Evolutionary conservation across 2,329 filamentous ascomycete genomes (phyloP), one percentile per base, ranked within the genome.

Genomic region (Plenodomus biglobosus): DNA sequence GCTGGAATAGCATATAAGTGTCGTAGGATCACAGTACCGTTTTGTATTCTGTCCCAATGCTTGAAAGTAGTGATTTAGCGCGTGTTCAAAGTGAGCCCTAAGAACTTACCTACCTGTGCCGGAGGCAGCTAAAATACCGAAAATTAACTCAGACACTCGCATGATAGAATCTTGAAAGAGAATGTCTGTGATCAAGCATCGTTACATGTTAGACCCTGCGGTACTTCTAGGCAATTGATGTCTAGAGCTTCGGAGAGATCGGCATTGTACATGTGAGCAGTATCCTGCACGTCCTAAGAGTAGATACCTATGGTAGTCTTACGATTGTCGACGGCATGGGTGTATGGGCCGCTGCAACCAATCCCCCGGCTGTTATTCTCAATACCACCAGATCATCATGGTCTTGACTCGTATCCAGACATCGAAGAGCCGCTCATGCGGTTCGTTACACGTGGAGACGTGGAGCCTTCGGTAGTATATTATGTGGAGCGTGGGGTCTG

Each of bases 1-100:
- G 3, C 71, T 69, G 20, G 76, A 70, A 48, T 76, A 78, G 17
- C 70, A 76, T 45, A 79, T 72, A 11, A 58, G 60, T 1, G 61
- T 62, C 16, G 36, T 18, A 10, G 47, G 11, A 40, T 68, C 63
- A 32, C 64, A 68, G 38, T 65, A 66, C 8, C 60, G 56, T 43
- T 50, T 51, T 7, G 57, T 56, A 16, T 44, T 52, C 32, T 67
- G 58, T 16, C 48, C 53, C 0, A 49, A 35, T 16, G 38, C 64
- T 66, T 32, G 27, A 32, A 24, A 24, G 18, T 2, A 34, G 18
- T 4, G 5, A 7, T 10, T 10, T 17, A 19, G 3, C 18, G 20
- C 42, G 3, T 41, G 27, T n/a, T 2, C n/a, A 13, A 38, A 5
- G 7, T 27, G 20, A 2, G 3, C 18, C 3, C 13, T 10, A 15